Evolutionary conservation across 2,329 filamentous ascomycete species (phyloP), one percentile per base, ranked within the genome.

Genomic region (Aspergillus costaricaensis): DNA sequence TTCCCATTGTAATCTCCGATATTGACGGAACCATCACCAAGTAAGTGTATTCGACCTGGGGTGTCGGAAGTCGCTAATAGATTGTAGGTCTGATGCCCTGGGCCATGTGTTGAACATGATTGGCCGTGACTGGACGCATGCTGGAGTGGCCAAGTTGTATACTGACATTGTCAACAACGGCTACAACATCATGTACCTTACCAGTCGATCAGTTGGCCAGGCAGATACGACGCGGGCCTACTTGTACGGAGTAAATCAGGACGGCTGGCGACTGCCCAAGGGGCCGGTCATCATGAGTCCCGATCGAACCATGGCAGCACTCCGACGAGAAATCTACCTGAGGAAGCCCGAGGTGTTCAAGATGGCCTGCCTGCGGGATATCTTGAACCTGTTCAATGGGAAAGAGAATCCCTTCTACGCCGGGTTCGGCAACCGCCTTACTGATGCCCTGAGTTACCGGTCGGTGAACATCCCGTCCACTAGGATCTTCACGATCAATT

Each of bases 1-100:
- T 90, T 0, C 96, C 95, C 0, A 94, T 99, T 58, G 93, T 99
- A 51, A 97, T 99, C 64, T 98, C 94, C 0, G 95, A 99, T 76
- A 98, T 99, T 70, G 95, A 99, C 76, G 95, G 95, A 55, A 99
- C 95, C 21, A 99, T 99, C 70, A 99, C 95, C 61, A 99, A 99
- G 79, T 84, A 69, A 70, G 78, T 66, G 25, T 4, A 14, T 23
- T n/a, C 7, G 17, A n/a, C 0, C 41, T 5, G 39, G 3, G 55
- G 5, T 19, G 14, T 55, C 5, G 27, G 50, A 25, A 27, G 14
- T 8, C 15, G 10, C 12, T n/a, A 9, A 55, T 9, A 19, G 50
- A 15, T 17, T 54, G 65, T 38, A 82, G 79, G 61, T 96, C 93
- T 2, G 93, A 97, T 78, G 93, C 92, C 15, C 81, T 96, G 14